Evolutionary conservation across 768 basidiomycete genomes (phyloP), one percentile per base, ranked within the genome.

Genomic region (Lyophyllum shimeji): DNA sequence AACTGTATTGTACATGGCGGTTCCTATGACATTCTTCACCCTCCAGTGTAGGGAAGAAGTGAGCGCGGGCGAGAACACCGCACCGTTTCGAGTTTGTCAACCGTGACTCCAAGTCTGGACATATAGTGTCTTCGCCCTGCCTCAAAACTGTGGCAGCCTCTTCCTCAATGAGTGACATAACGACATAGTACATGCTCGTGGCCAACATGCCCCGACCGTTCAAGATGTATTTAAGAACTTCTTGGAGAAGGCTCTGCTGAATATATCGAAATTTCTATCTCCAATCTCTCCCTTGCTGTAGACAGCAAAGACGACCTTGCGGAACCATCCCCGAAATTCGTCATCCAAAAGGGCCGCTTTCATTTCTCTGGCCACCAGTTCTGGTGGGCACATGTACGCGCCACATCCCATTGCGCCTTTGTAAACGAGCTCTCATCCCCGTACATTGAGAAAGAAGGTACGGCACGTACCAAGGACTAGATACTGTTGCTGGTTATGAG

Each of bases 351-450:
- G 66, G 23, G 76, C 73, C 7, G 57, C 60, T 50, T 72, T 75
- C 78, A 79, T 78, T 60, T 76, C 69, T 8, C 66, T 55, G 2
- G 78, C 76, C 13, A 79, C 77, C 25, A 73, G 64, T 4, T 58
- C 58, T 2, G 77, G 71, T 9, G 78, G 78, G 57, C 76, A 78
- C 6, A 34, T 54, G 55, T 78, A 79, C 0, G 71, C 76, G 7
- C 78, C 78, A 53, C 76, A 78, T 0, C 78, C 78, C 67, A 79
- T 75, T 7, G 77, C 77, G 58, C 75, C 77, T 3, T 29, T 4
- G 9, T 29, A 29, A 29, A 23, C 21, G 31, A 7, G 34, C 27
- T 2, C 43, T 27, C 37, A 46, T 13, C 5, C 57, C 39, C n/a
- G 9, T 4, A 9, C 29, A 4, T 42, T 7, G 23, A 21, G 18